These are phyloP conservation scores for Crataegus laevigata DNA, from an alignment of 306 rosid species.

Conservation along the genomic window DNA sequence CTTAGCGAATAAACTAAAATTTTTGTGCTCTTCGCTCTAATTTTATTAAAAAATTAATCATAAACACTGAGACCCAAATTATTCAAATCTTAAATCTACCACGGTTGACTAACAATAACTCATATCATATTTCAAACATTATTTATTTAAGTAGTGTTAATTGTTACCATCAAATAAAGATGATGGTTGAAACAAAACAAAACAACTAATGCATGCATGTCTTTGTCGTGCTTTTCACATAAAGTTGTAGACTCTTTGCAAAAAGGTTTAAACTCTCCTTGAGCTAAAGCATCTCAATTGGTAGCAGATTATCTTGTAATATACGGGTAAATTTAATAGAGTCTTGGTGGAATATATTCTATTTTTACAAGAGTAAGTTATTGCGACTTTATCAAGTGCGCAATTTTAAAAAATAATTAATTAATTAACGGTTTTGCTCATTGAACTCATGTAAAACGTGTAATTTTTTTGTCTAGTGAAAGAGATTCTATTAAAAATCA, in stretches of 20 bases:
- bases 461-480: not conserved
- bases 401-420: not conserved
- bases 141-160: not conserved
- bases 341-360: not conserved
- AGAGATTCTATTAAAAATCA: too few species aligned
- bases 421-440: not conserved
- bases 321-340: not conserved
- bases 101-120: not conserved
- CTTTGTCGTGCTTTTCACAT: not conserved
- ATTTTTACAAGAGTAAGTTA: not conserved
- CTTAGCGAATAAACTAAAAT: too few species aligned
- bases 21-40: fast-evolving
- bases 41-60: too few species aligned
- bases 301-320: not conserved
- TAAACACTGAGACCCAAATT: too few species aligned
- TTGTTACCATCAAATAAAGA: not conserved
- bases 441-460: not conserved
- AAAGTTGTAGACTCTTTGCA: not conserved
- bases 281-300: not conserved
- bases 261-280: not conserved
- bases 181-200: not conserved
- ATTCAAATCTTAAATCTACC: too few species aligned
- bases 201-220: not conserved
- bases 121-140: not conserved
- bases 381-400: not conserved